Percentiles rank a stretch among this genome's conserved stretches.
These are phyloP conservation scores for Lichenothelia convexa DNA, from an alignment of 495 filamentous ascomycete species.

Conservation along the genomic window DNA sequence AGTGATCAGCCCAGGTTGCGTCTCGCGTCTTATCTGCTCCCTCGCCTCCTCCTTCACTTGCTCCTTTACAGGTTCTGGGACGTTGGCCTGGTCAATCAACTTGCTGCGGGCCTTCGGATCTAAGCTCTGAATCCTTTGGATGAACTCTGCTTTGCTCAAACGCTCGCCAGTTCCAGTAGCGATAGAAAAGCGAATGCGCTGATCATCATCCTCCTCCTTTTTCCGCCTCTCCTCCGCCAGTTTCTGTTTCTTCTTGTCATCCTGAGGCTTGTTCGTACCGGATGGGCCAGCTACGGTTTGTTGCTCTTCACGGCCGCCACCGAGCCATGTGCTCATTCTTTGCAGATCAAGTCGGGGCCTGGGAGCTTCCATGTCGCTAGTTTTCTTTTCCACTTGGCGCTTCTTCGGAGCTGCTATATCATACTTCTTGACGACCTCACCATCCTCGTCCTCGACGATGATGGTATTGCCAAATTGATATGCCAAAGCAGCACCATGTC, in stretches of 20 bases:
- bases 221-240: slow-evolving; percentile 3
- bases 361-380: slow-evolving; percentile 11
- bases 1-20: slow-evolving; percentile 1
- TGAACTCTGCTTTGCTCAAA: slow-evolving; percentile 85
- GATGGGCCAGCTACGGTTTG: slow-evolving; percentile 4
- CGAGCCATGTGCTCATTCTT: slow-evolving; percentile 46
- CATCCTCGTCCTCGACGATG: slow-evolving; percentile 94
- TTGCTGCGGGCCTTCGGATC: slow-evolving; percentile 59
- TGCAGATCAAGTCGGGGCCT: slow-evolving; percentile 30
- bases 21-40: slow-evolving; percentile 18
- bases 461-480: slow-evolving; percentile 95
- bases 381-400: slow-evolving; percentile 11
- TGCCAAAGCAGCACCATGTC: slow-evolving; percentile 55
- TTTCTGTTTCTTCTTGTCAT: slow-evolving; percentile 2
- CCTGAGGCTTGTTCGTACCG: slow-evolving; percentile 3
- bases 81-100: slow-evolving; percentile 48
- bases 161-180: slow-evolving; percentile 51
- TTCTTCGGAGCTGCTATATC: slow-evolving; percentile 43
- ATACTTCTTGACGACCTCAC: slow-evolving; percentile 94
- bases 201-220: slow-evolving; percentile 46
- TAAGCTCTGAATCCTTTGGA: slow-evolving; percentile 60
- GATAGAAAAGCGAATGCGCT: slow-evolving; percentile 75
- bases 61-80: slow-evolving; percentile 35
- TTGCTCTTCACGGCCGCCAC: slow-evolving; percentile 13
- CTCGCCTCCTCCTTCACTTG: slow-evolving; percentile 37